phyloP scores from a whole-genome alignment of 2,329 filamentous ascomycete species.

The Scedosporium minutisporum region DNA sequence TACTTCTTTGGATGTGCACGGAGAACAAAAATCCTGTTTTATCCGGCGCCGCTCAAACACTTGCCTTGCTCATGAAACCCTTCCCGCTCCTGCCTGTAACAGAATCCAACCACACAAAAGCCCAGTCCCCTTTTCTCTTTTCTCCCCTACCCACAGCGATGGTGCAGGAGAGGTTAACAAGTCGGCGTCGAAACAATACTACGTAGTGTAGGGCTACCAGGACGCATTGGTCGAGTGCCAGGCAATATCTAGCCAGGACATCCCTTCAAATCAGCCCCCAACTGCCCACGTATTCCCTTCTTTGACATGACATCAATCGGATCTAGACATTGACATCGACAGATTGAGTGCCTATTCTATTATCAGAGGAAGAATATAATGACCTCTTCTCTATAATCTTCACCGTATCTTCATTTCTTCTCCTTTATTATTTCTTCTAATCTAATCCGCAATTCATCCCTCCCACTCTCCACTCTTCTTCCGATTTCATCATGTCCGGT shows the following conservation, averaged over 20 bases:
- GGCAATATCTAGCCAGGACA: neutral
- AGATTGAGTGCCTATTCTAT: too few species aligned
- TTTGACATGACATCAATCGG: too few species aligned
- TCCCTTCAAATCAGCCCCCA: neutral
- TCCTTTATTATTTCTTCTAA: neutral
- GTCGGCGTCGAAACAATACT: neutral
- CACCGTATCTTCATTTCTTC: neutral
- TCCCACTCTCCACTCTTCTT: neutral
- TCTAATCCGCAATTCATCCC: neutral
- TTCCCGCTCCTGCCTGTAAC: neutral
- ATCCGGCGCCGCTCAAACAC: neutral
- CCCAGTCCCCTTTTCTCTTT: neutral
- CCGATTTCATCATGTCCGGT: neutral
- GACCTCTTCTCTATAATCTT: neutral
- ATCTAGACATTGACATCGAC: too few species aligned
- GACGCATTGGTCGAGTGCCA: neutral
- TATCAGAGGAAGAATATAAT: neutral
- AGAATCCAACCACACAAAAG: slow-evolving; percentile 1
- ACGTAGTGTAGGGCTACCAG: neutral
- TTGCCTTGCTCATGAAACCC: neutral
- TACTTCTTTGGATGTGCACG: neutral
- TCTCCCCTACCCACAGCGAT: neutral
- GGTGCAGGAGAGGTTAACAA: neutral
- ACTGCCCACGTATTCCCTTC: neutral
- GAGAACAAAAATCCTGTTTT: neutral